These are phyloP conservation scores for Pseudovirgaria hyperparasitica DNA, from an alignment of 2,329 filamentous ascomycete genomes.

Conservation along the genomic window DNA sequence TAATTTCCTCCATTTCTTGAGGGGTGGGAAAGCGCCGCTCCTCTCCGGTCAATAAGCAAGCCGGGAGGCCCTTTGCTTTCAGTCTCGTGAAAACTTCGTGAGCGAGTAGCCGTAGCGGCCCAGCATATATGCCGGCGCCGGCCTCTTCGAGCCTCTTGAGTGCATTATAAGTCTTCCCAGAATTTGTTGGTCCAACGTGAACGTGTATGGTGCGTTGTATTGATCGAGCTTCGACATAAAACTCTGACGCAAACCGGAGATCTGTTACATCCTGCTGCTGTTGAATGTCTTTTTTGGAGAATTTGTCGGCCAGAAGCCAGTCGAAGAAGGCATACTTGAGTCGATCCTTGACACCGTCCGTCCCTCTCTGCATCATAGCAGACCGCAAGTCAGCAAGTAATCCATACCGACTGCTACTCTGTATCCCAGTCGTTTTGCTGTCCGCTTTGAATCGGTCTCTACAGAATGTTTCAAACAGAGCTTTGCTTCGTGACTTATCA, in stretches of 20 bases:
- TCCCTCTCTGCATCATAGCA: constrained; percentile 5
- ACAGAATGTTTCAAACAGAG: no score
- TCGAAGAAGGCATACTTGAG: constrained; percentile 55
- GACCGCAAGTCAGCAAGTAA: neutral
- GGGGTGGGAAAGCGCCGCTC: constrained; percentile 55
- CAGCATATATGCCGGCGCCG: constrained; percentile 72
- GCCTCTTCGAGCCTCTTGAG: constrained; percentile 70
- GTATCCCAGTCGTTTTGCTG: no score
- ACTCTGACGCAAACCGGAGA: constrained; percentile 78
- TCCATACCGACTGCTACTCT: no score
- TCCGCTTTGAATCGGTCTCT: no score
- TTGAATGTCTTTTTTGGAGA: constrained; percentile 22
- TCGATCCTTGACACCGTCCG: constrained; percentile 32
- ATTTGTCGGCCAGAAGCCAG: constrained; percentile 17
- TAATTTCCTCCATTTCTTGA: constrained; percentile 33
- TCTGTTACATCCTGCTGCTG: constrained; percentile 49
- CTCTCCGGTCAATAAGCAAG: constrained; percentile 80
- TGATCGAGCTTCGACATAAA: constrained; percentile 74
- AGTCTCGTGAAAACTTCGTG: constrained; percentile 93
- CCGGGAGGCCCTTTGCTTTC: constrained; percentile 60
- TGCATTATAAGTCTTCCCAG: constrained; percentile 93
- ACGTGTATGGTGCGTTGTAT: constrained; percentile 77
- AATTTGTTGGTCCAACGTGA: constrained; percentile 94
- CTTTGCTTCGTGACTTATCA: no score
- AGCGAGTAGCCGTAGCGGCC: constrained; percentile 75